Evolutionary conservation across 768 basidiomycete species (phyloP).

Genomic region (Rubroboletus pulcherrimus): DNA sequence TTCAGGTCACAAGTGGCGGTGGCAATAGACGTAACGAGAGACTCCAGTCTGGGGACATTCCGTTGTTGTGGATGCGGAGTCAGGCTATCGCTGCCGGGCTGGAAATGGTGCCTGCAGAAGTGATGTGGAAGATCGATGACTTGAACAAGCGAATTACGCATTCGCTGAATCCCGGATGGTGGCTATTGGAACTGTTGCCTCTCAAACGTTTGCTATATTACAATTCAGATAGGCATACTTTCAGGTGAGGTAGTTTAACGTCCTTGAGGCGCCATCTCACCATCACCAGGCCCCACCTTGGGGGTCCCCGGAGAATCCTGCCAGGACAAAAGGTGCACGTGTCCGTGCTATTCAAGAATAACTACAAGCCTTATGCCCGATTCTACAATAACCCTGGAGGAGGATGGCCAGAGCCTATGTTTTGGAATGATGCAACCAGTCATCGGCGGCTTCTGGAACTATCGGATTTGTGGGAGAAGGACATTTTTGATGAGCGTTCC

Average conservation of each 20-base stretch:
- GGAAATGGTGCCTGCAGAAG: constrained; percentile 18
- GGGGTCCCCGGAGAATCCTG: constrained; percentile 24
- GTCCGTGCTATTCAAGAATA: constrained; percentile 28
- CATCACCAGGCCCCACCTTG: constrained; percentile 23
- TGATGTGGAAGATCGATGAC: constrained; percentile 30
- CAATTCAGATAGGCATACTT: constrained; percentile 24
- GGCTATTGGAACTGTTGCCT: constrained; percentile 24
- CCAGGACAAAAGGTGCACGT: constrained; percentile 32
- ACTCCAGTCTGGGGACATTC: constrained; percentile 28
- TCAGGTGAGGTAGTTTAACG: constrained; percentile 6
- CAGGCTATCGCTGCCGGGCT: constrained; percentile 27
- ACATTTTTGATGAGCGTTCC: constrained; percentile 24
- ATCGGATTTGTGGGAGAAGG: constrained; percentile 27
- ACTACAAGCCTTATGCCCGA: constrained; percentile 26
- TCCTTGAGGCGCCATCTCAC: constrained; percentile 5
- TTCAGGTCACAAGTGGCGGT: constrained; percentile 18
- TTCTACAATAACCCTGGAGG: constrained; percentile 20
- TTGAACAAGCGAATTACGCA: constrained; percentile 19
- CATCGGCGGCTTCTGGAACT: constrained; percentile 17
- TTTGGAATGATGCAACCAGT: constrained; percentile 27
- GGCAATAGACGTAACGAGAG: constrained; percentile 27
- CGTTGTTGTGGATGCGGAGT: constrained; percentile 31
- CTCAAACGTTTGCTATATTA: constrained; percentile 26
- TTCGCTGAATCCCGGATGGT: constrained; percentile 19
- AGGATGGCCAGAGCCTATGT: constrained; percentile 29